These are phyloP conservation scores for Hypoxylon sp. DNA, from an alignment of 2,329 filamentous ascomycete genomes.

Conservation along the genomic window DNA sequence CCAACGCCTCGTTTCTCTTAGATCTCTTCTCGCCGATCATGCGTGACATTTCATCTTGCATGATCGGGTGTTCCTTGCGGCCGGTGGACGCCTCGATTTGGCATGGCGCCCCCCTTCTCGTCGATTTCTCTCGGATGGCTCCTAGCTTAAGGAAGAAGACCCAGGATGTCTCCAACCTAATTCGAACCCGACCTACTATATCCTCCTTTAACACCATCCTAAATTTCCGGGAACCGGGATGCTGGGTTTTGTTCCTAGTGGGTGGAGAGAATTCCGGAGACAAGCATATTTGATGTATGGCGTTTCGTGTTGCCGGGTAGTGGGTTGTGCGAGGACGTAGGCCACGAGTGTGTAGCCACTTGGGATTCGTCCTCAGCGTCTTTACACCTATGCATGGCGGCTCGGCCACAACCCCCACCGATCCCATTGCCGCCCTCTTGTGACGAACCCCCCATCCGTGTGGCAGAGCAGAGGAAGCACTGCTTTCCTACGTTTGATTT, in stretches of 20 bases:
- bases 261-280: slow-evolving; percentile 11
- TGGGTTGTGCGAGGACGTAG: slow-evolving; percentile 42
- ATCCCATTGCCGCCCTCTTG: slow-evolving; percentile 36
- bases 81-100: slow-evolving; percentile 29
- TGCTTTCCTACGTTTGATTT: slow-evolving; percentile 22
- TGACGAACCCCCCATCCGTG: slow-evolving; percentile 34
- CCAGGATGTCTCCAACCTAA: slow-evolving; percentile 15
- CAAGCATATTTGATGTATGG: slow-evolving; percentile 38
- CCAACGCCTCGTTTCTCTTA: slow-evolving; percentile 22
- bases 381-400: slow-evolving; percentile 40
- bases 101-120: slow-evolving; percentile 7
- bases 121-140: slow-evolving; percentile 2
- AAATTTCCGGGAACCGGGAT: slow-evolving; percentile 30
- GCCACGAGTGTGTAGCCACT: slow-evolving; percentile 29
- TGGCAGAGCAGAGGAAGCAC: slow-evolving; percentile 34
- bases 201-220: slow-evolving; percentile 11
- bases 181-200: slow-evolving; percentile 23
- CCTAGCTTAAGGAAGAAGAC: slow-evolving; percentile 4
- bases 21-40: slow-evolving; percentile 24
- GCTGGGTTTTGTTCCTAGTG: slow-evolving; percentile 28
- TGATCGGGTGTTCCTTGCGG: slow-evolving; percentile 39
- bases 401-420: slow-evolving; percentile 37
- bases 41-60: slow-evolving; percentile 40
- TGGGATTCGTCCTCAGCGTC: slow-evolving; percentile 17
- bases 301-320: slow-evolving; percentile 45